Percentiles rank a stretch among this genome's conserved stretches.
phyloP scores from a whole-genome alignment of 805 yeast species.

The Hanseniaspora guilliermondii region DNA sequence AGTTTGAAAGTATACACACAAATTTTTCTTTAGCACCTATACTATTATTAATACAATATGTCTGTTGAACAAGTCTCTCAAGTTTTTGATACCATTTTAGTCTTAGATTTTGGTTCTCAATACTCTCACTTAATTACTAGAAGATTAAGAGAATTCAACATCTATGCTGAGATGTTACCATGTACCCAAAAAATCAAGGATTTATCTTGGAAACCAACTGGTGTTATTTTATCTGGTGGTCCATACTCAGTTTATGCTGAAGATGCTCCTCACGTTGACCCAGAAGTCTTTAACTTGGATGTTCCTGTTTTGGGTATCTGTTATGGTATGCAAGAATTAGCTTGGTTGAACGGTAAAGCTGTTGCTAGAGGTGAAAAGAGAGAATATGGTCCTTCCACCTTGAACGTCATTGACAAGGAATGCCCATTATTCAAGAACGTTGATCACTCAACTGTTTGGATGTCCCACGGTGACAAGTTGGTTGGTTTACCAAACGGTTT shows the following conservation, averaged over 20 bases:
- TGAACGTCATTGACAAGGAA: slow-evolving; percentile 54
- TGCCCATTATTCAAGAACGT: slow-evolving; percentile 76
- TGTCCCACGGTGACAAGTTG: slow-evolving; percentile 97
- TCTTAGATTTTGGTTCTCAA: slow-evolving; percentile 96
- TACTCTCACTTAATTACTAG: slow-evolving; percentile 94
- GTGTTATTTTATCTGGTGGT: slow-evolving; percentile 91
- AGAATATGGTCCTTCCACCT: slow-evolving; percentile 93
- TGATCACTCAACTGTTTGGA: slow-evolving; percentile 94
- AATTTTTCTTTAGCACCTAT: background rate
- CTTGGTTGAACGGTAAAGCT: slow-evolving; percentile 87
- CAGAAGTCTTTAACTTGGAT: slow-evolving; percentile 72
- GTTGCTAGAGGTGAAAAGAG: slow-evolving; percentile 95
- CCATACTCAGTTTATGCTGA: slow-evolving; percentile 95
- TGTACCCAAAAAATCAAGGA: slow-evolving; percentile 95
- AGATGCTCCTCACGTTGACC: slow-evolving; percentile 96
- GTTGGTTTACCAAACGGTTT: slow-evolving; percentile 80
- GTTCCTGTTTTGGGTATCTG: slow-evolving; percentile 97
- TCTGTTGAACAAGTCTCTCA: slow-evolving; percentile 52
- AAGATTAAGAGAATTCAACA: slow-evolving; percentile 93
- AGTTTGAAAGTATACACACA: background rate
- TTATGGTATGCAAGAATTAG: slow-evolving; percentile 98
- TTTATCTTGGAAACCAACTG: slow-evolving; percentile 87
- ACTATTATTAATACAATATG: slow-evolving; percentile 4
- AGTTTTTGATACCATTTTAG: slow-evolving; percentile 92
- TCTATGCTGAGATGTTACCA: slow-evolving; percentile 98